Percentiles rank a stretch among this genome's conserved stretches.
phyloP scores from a whole-genome alignment of 1,139 yeast species.

The Geotrichum siamense region DNA sequence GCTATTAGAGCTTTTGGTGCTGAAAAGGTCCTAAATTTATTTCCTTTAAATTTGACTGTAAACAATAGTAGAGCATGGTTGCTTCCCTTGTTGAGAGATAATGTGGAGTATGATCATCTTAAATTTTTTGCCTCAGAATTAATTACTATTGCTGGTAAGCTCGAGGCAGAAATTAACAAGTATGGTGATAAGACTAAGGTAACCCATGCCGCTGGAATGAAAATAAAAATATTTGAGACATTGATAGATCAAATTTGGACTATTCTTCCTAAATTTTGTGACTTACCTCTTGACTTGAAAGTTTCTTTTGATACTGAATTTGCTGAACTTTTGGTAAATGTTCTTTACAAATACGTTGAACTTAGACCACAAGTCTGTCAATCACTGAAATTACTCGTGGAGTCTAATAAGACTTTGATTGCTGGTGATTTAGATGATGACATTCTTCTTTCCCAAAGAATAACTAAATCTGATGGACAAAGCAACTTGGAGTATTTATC shows the following conservation, averaged over 20 bases:
- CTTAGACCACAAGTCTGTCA: constrained; percentile 76
- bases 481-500: constrained; percentile 56
- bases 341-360: constrained; percentile 66
- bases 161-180: constrained; percentile 43
- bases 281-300: constrained; percentile 68
- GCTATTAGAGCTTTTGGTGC: constrained; percentile 83
- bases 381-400: constrained; percentile 69
- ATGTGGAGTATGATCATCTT: constrained; percentile 64
- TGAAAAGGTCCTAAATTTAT: constrained; percentile 59
- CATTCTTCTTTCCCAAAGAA: constrained; percentile 50
- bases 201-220: constrained; percentile 47
- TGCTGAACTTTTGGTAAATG: constrained; percentile 68
- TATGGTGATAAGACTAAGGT: constrained; percentile 34
- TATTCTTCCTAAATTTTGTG: constrained; percentile 80
- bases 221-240: constrained; percentile 70
- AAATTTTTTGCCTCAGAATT: constrained; percentile 55
- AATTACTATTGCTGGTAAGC: constrained; percentile 59
- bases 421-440: constrained; percentile 55
- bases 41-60: constrained; percentile 71
- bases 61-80: constrained; percentile 73
- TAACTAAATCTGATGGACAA: constrained; percentile 51
- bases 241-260: constrained; percentile 91
- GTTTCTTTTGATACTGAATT: constrained; percentile 62
- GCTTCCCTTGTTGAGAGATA: constrained; percentile 85
- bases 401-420: constrained; percentile 57